Percentiles rank a stretch among this genome's conserved stretches.
Evolutionary conservation across 139 green algal species (phyloP).

Genomic region (Marvania coccoides): DNA sequence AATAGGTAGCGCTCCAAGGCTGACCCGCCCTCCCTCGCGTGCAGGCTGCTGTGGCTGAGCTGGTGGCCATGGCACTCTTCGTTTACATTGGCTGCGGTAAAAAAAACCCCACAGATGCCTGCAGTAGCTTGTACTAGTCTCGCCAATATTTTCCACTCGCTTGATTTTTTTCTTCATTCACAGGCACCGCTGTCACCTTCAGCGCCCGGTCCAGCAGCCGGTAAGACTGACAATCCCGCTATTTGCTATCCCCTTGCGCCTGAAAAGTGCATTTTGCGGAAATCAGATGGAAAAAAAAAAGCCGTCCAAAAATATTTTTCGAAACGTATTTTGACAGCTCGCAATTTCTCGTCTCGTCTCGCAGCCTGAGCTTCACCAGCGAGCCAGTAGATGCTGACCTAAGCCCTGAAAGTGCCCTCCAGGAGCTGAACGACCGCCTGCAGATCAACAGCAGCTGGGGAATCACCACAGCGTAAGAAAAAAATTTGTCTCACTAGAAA

Average conservation of each 20-base stretch:
- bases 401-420: not conserved
- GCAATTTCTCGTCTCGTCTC: no score
- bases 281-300: no score
- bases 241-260: not conserved
- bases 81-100: not conserved
- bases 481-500: no score
- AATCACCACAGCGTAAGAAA: constrained; percentile 13
- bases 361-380: not conserved
- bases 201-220: not conserved
- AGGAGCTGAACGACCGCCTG: not conserved
- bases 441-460: not conserved
- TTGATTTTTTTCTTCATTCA: not conserved
- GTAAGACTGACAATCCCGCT: not conserved
- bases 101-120: no score
- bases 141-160: no score
- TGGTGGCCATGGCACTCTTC: not conserved
- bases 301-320: no score
- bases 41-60: not conserved
- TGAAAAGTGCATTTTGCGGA: not conserved
- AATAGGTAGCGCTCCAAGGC: no score
- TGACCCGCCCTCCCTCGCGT: no score
- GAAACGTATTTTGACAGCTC: no score
- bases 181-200: not conserved
- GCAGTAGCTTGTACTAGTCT: no score
- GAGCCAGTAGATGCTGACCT: not conserved